Conservation (phyloP, 805 yeast genomes). For the Clavispora asparagi region DNA sequence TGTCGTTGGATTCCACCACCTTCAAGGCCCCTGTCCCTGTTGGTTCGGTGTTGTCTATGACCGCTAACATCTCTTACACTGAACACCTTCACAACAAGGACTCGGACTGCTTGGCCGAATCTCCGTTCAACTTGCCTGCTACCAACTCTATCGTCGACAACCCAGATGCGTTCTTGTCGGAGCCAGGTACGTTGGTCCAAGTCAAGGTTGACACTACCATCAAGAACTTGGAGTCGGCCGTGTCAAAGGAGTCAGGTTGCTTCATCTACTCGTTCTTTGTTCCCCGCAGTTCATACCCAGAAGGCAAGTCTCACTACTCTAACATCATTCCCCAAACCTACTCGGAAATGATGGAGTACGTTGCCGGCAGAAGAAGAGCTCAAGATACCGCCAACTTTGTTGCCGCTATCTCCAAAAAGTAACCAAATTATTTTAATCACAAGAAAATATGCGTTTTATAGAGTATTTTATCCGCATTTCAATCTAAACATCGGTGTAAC, state of each 20-base stretch:
- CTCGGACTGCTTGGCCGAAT: constrained; percentile 20
- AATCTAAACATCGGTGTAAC: background rate
- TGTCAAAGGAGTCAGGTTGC: constrained; percentile 71
- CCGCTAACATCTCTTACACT: constrained; percentile 80
- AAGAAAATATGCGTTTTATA: background rate
- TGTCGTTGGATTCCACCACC: constrained; percentile 84
- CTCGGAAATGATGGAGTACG: constrained; percentile 85
- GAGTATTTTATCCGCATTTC: too few species aligned
- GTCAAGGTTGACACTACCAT: constrained; percentile 84
- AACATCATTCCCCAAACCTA: constrained; percentile 84
- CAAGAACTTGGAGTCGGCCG: constrained; percentile 57
- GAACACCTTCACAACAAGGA: constrained; percentile 56
- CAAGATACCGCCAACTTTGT: constrained; percentile 71
- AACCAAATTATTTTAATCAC: background rate
- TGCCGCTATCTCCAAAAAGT: constrained; percentile 18
- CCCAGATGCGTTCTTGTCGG: constrained; percentile 55
- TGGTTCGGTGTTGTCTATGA: constrained; percentile 80
- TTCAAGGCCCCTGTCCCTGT: constrained; percentile 95
- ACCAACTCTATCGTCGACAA: constrained; percentile 51
- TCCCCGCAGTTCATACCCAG: constrained; percentile 47
- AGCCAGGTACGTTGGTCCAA: constrained; percentile 85
- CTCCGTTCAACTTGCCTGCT: constrained; percentile 45
- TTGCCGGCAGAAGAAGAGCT: constrained; percentile 89
- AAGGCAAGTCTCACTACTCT: constrained; percentile 51
- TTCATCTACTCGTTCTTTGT: constrained; percentile 88